Percentiles rank a stretch among this genome's conserved stretches.
Conservation (phyloP, 2,329 filamentous ascomycete genomes). For the Hymenoscyphus linearis region DNA sequence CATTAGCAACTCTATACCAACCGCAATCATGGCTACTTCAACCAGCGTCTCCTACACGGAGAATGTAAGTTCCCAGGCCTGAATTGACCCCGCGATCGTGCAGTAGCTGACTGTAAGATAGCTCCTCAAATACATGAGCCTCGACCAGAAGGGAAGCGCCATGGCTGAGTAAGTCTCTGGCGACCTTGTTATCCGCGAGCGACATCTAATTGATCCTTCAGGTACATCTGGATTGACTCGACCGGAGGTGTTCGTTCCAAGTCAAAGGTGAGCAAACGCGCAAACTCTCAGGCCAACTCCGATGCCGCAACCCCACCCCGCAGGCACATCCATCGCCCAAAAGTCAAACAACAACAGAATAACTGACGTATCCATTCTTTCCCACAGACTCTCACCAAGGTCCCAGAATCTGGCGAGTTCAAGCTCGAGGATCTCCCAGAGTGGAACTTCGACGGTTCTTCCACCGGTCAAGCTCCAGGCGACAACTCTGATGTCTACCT, state of each 20-base stretch:
- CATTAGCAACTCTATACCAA: constrained; percentile 6
- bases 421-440: constrained; percentile 62
- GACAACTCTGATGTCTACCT: constrained; percentile 98
- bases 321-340: neutral
- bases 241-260: constrained; percentile 84
- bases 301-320: constrained; percentile 20
- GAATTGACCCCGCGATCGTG: constrained; percentile 13
- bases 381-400: constrained; percentile 56
- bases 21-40: constrained; percentile 29
- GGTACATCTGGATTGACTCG: constrained; percentile 90
- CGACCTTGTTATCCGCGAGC: neutral
- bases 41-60: constrained; percentile 34
- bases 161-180: constrained; percentile 80
- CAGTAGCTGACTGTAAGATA: constrained; percentile 37
- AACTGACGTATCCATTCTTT: constrained; percentile 20
- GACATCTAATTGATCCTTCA: constrained; percentile 14
- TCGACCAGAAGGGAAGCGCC: constrained; percentile 81
- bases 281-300: neutral
- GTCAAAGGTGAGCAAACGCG: constrained; percentile 70
- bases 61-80: constrained; percentile 34
- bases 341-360: neutral
- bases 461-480: constrained; percentile 84
- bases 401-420: constrained; percentile 39
- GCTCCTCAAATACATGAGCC: constrained; percentile 87
- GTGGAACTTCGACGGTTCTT: constrained; percentile 86